A percentile compares a stretch with the other conserved stretches of the same genome.
phyloP scores from a whole-genome alignment of 345 rosid species.

The Eucalyptus curtisii region DNA sequence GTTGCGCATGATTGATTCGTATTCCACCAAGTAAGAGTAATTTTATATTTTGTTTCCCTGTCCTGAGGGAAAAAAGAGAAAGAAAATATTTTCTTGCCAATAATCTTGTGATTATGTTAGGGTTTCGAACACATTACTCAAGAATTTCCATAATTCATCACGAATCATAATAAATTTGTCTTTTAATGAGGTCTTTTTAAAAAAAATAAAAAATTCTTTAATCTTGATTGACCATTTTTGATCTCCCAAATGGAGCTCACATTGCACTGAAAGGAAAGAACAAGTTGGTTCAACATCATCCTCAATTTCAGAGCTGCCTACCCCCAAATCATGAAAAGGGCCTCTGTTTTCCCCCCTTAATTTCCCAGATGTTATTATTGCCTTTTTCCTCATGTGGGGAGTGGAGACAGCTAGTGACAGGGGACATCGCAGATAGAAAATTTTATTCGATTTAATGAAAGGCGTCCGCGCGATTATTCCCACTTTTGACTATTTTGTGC shows the following conservation, averaged over 20 bases:
- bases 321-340: background rate
- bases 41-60: rapidly evolving
- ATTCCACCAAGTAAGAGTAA: background rate
- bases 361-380: background rate
- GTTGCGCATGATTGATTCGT: background rate
- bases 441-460: background rate
- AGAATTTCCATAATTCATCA: background rate
- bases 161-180: background rate
- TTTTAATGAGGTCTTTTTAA: background rate
- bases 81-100: background rate
- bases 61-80: background rate
- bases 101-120: background rate
- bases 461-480: background rate
- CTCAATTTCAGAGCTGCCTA: background rate
- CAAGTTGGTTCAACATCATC: background rate
- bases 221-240: background rate
- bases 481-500: background rate
- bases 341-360: background rate
- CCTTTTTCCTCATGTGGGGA: background rate
- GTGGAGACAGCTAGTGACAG: background rate
- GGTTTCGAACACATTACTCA: background rate
- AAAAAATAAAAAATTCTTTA: no score
- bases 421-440: background rate
- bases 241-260: background rate
- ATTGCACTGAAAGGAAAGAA: background rate